Base-by-base conservation (phyloP, 345 rosid species). In the Sonneratia caseolaris region DNA sequence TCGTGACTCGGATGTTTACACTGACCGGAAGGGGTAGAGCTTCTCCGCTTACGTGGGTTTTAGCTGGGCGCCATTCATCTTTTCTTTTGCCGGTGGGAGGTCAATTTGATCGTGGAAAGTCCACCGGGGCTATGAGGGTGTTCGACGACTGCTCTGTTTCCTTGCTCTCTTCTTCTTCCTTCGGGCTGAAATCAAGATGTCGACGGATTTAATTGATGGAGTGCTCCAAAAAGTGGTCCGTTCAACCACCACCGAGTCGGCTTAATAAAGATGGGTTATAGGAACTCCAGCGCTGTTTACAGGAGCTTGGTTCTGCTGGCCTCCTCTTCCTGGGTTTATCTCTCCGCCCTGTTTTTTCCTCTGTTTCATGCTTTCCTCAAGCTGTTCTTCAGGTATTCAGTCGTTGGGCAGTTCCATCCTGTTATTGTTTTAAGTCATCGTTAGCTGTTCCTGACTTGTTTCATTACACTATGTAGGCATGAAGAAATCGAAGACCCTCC, bases 21-120 rank as follows among this genome's bases (percentile, higher is more conserved):
- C 71, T 73, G 71, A 76, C 74, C 68, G 77, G 70, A 61, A 57
- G 62, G 74, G 72, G 68, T 73, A 78, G 73, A 47, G 71, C 49
- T 77, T 80, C 76, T 27, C 79, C 65, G 27, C 69, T 49, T 76
- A 18, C 4, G 16, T 12, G 42, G 45, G 62, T 24, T 37, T 66
- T 32, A 3, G 68, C 76, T 68, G 49, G 43, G 43, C 5, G 11
- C 67, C 68, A 40, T 40, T 40, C 43, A 4, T 40, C 57, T 59
- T 37, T 37, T 71, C 76, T 75, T 72, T 57, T 72, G 21, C 85
- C 8, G 94, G 91, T 94, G 76, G 75, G 72, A 71, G 69, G 96
- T 90, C 97, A 68, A 76, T 56, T 72, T 76, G 62, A 81, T 86
- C 70, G 64, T 76, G 66, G 65, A 32, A 35, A 61, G 72, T 82